These are phyloP conservation scores for Syncephalastrum monosporum DNA, from an alignment of 371 early-diverging fungal genomes.

Conservation along the genomic window DNA sequence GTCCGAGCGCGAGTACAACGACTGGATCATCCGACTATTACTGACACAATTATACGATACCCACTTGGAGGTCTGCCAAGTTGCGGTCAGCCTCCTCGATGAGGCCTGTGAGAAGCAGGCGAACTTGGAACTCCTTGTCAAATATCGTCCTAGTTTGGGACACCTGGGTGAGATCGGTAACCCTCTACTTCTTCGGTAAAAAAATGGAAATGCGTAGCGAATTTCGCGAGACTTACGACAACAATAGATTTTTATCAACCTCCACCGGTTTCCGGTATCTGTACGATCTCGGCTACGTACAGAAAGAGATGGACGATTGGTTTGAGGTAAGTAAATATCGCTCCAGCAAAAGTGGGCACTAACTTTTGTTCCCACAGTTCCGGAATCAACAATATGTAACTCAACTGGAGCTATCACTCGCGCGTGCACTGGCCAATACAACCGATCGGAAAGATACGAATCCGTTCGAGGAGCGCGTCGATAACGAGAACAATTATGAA, in stretches of 20 bases:
- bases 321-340: conserved; percentile 56
- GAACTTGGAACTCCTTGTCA: conserved; percentile 68
- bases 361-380: conserved; percentile 41
- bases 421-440: conserved; percentile 58
- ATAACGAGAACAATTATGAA: conserved; percentile 50
- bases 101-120: conserved; percentile 68
- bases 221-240: background rate
- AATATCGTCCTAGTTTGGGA: conserved; percentile 70
- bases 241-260: conserved; percentile 61
- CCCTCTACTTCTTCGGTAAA: conserved; percentile 63
- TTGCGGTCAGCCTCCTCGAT: conserved; percentile 71
- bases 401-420: conserved; percentile 73
- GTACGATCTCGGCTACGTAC: conserved; percentile 69
- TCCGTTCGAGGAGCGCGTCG: conserved; percentile 51
- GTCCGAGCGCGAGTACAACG: conserved; percentile 60
- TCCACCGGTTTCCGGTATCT: conserved; percentile 75
- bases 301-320: conserved; percentile 83
- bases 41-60: conserved; percentile 86
- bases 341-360: background rate
- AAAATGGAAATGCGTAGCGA: background rate
- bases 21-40: conserved; percentile 77
- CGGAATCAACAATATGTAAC: conserved; percentile 81
- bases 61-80: conserved; percentile 69
- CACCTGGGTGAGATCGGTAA: conserved; percentile 74
- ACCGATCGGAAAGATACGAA: conserved; percentile 40